Evolutionary conservation across 768 basidiomycete genomes (phyloP), one percentile per base, ranked within the genome.

Genomic region (Boletus pseudopeckii): DNA sequence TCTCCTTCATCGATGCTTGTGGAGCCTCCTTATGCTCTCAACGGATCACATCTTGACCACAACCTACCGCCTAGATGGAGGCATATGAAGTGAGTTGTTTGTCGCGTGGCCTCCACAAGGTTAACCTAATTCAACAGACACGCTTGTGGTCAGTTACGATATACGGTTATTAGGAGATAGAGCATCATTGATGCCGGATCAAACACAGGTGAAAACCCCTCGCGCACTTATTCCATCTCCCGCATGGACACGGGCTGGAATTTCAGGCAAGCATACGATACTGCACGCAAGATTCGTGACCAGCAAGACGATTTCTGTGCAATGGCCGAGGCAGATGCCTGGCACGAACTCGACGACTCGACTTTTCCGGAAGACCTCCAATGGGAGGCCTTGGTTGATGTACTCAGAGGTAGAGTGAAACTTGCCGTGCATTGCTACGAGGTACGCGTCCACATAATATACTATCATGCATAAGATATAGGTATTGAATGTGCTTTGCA

Each of bases 231-330:
- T 56, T 79, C 80, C 18, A 58, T 67, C 28, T 80, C 72, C 30
- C 82, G 92, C 15, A 88, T 93, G 83, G 92, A 96, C 62, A 76
- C 80, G 0, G 78, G 83, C 56, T 94, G 88, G 85, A 76, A 84
- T 10, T 80, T 90, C 66, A 83, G 92, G 44, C 75, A 80, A n/a
- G 92, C 91, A 9, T 93, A 92, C 63, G 77, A 82, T 39, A 78
- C 85, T 63, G 93, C 91, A 1, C 78, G 80, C 32, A 80, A 83
- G 58, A 68, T 92, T 44, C 87, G 82, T 67, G 69, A 77, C 11
- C 74, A 77, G 26, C 93, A 93, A 64, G 88, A 93, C 59, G 75
- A 68, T 4, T 93, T 81, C 61, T 92, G 91, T 62, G 71, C 72
- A 5, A 80, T 79, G 45, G 89, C 77, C 1, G 80, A 86, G 61